Base-by-base conservation (phyloP, 108 stramenopile genomes). In the Seminavis robusta region DNA sequence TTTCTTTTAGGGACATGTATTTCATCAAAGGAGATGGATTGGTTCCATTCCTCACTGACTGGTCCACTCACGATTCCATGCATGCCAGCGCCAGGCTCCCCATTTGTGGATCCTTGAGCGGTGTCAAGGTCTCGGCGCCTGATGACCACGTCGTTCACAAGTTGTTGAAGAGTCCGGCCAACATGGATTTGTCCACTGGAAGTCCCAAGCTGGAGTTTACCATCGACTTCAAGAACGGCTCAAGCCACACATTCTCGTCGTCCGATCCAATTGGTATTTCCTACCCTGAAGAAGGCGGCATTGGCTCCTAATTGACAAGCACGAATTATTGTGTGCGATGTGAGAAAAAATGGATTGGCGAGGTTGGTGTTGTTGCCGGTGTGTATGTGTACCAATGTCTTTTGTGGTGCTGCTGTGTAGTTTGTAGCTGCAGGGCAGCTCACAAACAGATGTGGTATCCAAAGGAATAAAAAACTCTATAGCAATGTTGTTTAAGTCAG, bases 21-120 rank as follows among this genome's bases (percentile, higher is more conserved):
- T 38, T 62, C 33, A 24, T 69, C 3, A 44, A 62, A 19, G 54
- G 47, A 25, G 61, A 69, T 30, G 68, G 68, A n/a, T 40, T 38
- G 28, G 68, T 62, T 0, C 68, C 68, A 17, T 19, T 31, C 1
- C 62, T 56, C 40, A 47, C 56, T 1, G 51, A 69, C 61, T 69
- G 68, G 68, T n/a, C n/a, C n/a, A n/a, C n/a, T n/a, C 21, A 55
- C 10, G 47, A 61, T 28, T 50, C 48, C 31, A 51, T 43, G 32
- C 68, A 69, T 30, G 56, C 60, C 3, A 59, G 61, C 0, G 25
- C 37, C 13, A 24, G 61, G 23, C 33, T 69, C 45, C 52, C 50
- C 11, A 40, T 33, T 7, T n/a, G 23, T 11, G 68, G 52, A 5
- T 47, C 32, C 30, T 32, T 69, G 3, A 43, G 25, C 3, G 46